Base-by-base conservation (phyloP, 2,329 filamentous ascomycete species). In the Lasiodiplodia gonubiensis region DNA sequence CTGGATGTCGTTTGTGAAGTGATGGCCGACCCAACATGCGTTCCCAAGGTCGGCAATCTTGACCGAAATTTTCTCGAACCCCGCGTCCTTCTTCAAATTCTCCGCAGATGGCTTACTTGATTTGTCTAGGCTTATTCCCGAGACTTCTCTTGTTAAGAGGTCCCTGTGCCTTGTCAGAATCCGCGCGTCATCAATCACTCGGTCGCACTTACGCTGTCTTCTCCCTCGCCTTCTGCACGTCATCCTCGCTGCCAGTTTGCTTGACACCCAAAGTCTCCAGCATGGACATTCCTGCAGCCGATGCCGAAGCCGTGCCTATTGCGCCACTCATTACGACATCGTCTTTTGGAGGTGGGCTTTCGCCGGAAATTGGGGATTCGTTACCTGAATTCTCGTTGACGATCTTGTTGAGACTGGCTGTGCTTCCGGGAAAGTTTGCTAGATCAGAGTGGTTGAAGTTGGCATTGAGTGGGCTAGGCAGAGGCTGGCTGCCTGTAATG, bases 1-100 rank as follows among this genome's bases (percentile, higher is more conserved):
- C 79, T 99, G 95, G 74, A 99, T 99, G 78, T 99, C 95, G 77
- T 99, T 97, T 76, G 95, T 99, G 81, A 99, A 99, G 80, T 99
- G 95, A 78, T 99, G 95, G 71, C 93, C 93, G 33, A 97, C 94
- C 95, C 95, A 99, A 83, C 95, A 99, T 23, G 95, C 95, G 78
- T 99, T 99, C 69, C 95, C 95, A 67, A 99, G 84, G 83, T 99
- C 95, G 51, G 95, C 95, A 82, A 99, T 99, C 83, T 99, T 99
- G 79, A 99, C 95, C 39, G 94, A 97, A 74, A 99, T 98, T 71
- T 93, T 91, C 70, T 94, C 92, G 72, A 86, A 84, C n/a, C 78
- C 76, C 37, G 81, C 74, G 30, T 92, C 86, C 71, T 89, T 88
- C 70, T 83, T 83, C 73, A 85, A 83, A 79, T 91, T 90, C 74